Conservation (phyloP, 495 filamentous ascomycete genomes). For the Penicillium bovifimosum region DNA sequence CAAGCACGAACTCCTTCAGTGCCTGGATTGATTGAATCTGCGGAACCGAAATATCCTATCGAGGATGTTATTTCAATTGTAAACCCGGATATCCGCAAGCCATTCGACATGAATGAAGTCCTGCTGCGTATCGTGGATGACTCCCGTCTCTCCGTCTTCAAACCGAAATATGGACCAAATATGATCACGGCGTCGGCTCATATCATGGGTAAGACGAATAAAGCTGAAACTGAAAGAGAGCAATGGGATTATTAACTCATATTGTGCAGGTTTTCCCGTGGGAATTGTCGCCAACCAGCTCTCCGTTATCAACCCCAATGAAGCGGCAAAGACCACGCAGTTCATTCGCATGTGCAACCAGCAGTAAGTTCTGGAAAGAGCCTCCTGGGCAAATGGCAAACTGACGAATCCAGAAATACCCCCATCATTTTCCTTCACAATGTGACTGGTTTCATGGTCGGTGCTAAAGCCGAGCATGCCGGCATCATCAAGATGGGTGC, state of each 20-base stretch:
- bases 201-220: constrained; percentile 21
- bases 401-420: constrained; percentile 9
- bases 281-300: constrained; percentile 31
- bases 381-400: not conserved
- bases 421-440: constrained; percentile 34
- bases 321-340: constrained; percentile 24
- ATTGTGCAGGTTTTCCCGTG: constrained; percentile 17
- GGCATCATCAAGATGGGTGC: constrained; percentile 32
- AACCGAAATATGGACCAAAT: constrained; percentile 27
- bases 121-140: constrained; percentile 27
- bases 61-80: constrained; percentile 25
- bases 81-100: constrained; percentile 28
- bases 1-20: constrained; percentile 5
- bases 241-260: not conserved
- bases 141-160: constrained; percentile 24
- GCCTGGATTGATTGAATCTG: not conserved
- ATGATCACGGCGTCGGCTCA: constrained; percentile 28
- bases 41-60: constrained; percentile 16
- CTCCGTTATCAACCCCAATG: constrained; percentile 26
- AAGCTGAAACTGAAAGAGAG: not conserved
- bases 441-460: constrained; percentile 35
- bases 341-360: constrained; percentile 33
- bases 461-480: constrained; percentile 28
- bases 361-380: constrained; percentile 6
- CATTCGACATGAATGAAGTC: constrained; percentile 30